phyloP scores from a whole-genome alignment of 2,329 filamentous ascomycete genomes.

The Stachybotrys echinatus region DNA sequence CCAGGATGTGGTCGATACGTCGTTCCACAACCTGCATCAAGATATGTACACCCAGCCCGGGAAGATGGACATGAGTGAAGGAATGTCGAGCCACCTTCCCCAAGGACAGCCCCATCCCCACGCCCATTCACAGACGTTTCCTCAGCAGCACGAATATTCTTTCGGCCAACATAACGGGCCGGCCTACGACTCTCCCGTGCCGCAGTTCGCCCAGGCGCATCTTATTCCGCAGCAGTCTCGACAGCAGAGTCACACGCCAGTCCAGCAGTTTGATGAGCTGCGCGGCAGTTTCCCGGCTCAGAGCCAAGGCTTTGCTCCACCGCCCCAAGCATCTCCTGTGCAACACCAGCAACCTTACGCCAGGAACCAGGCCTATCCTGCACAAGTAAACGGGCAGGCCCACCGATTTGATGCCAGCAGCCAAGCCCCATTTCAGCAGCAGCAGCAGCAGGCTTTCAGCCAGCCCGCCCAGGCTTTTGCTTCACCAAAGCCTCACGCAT shows the following conservation, averaged over 20 bases:
- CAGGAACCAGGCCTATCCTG: constrained; percentile 13
- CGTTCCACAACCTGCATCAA: constrained; percentile 29
- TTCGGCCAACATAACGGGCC: constrained; percentile 26
- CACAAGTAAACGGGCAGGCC: constrained; percentile 18
- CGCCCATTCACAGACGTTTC: constrained; percentile 24
- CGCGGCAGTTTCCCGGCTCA: constrained; percentile 17
- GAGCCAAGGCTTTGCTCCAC: constrained; percentile 15
- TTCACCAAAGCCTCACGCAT: constrained; percentile 13
- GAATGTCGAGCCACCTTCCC: constrained; percentile 22
- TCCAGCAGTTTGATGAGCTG: constrained; percentile 24
- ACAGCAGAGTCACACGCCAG: constrained; percentile 26
- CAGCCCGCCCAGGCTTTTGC: constrained; percentile 12
- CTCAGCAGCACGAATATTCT: constrained; percentile 22
- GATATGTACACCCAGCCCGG: constrained; percentile 30
- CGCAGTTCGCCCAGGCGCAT: constrained; percentile 26
- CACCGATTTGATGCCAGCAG: constrained; percentile 11
- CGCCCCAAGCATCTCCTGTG: constrained; percentile 23
- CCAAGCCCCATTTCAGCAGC: constrained; percentile 11
- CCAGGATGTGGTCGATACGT: constrained; percentile 30
- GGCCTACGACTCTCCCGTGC: constrained; percentile 23
- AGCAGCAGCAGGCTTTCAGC: constrained; percentile 14
- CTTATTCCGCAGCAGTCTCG: constrained; percentile 24
- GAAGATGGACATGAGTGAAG: constrained; percentile 22
- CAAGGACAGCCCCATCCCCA: constrained; percentile 24
- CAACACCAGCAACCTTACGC: constrained; percentile 20